These are phyloP conservation scores for Colletotrichum lindemuthianum DNA, from an alignment of 2,329 filamentous ascomycete genomes.

Conservation along the genomic window DNA sequence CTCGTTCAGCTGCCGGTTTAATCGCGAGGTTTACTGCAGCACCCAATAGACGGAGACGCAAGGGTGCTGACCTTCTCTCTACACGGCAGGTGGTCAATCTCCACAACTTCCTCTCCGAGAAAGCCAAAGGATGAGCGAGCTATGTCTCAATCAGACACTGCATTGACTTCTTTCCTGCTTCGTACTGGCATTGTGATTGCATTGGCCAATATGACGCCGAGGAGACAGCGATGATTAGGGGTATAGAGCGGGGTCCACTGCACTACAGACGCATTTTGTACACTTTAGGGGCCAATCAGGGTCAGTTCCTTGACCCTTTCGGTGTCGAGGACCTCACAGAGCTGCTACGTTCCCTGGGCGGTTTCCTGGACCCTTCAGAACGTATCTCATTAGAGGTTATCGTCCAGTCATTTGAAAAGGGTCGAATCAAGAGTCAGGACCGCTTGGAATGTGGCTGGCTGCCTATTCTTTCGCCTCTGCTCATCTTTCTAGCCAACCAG, in stretches of 20 bases:
- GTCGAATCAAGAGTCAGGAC: constrained; percentile 12
- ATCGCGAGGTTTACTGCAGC: too few species aligned
- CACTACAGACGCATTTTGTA: not conserved
- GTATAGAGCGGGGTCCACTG: constrained; percentile 3
- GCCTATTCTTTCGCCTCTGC: constrained; percentile 11
- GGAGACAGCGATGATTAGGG: constrained; percentile 19
- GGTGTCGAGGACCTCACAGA: not conserved
- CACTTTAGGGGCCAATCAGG: constrained; percentile 1
- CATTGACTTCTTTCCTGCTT: not conserved
- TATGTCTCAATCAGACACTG: not conserved
- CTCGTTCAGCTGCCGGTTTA: too few species aligned
- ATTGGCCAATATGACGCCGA: constrained; percentile 21
- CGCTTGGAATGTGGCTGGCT: constrained; percentile 22
- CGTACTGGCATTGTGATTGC: not conserved
- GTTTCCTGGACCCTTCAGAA: constrained; percentile 3
- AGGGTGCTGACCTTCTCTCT: too few species aligned
- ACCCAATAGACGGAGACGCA: too few species aligned
- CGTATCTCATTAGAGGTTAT: constrained; percentile 13
- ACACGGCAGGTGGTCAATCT: too few species aligned
- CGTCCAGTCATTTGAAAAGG: constrained; percentile 3
- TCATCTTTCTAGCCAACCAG: constrained; percentile 19
- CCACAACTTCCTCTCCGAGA: not conserved
- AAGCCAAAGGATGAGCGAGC: not conserved
- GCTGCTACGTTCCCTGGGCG: constrained; percentile 3
- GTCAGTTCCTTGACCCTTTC: constrained; percentile 5